These are phyloP conservation scores for Cicer pinnatifidum DNA, from an alignment of 306 rosid genomes.

Conservation along the genomic window DNA sequence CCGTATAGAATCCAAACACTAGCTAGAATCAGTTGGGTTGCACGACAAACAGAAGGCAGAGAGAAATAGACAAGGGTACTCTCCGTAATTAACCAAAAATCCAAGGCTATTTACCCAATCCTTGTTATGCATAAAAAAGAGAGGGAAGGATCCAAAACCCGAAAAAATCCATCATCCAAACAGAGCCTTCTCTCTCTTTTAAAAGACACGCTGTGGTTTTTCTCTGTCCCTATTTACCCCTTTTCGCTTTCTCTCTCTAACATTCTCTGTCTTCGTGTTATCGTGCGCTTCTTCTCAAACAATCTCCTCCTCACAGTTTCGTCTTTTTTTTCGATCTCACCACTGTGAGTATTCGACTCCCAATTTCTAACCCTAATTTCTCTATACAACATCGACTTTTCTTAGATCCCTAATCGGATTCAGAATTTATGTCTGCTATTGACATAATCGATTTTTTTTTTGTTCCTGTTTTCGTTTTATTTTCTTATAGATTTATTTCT, in stretches of 20 bases:
- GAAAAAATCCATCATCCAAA: conserved; percentile 69
- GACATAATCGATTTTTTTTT: background rate
- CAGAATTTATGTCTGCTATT: conserved; percentile 3
- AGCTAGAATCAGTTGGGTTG: conserved; percentile 8
- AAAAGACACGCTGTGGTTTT: conserved; percentile 64
- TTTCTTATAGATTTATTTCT: background rate
- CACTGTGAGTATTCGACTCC: conserved; percentile 54
- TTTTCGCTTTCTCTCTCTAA: conserved; percentile 17
- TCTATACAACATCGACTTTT: conserved; percentile 21
- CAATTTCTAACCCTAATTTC: conserved; percentile 54
- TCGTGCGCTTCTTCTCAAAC: conserved; percentile 49
- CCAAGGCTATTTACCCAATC: conserved; percentile 47
- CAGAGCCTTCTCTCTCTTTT: conserved; percentile 57
- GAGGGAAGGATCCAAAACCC: conserved; percentile 49
- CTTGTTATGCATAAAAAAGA: conserved; percentile 39
- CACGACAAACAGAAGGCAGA: conserved; percentile 45
- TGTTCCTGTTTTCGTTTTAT: background rate
- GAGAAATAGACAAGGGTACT: background rate
- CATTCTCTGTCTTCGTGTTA: conserved; percentile 46
- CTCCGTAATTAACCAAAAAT: conserved; percentile 49
- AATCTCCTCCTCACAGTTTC: conserved; percentile 59
- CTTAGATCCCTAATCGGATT: conserved; percentile 72
- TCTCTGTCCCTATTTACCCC: conserved; percentile 51
- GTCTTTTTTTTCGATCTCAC: conserved; percentile 53
- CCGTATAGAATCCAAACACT: conserved; percentile 36